Base-by-base conservation (phyloP, 2,329 filamentous ascomycete genomes). In the Chaetomiaceae sp. region DNA sequence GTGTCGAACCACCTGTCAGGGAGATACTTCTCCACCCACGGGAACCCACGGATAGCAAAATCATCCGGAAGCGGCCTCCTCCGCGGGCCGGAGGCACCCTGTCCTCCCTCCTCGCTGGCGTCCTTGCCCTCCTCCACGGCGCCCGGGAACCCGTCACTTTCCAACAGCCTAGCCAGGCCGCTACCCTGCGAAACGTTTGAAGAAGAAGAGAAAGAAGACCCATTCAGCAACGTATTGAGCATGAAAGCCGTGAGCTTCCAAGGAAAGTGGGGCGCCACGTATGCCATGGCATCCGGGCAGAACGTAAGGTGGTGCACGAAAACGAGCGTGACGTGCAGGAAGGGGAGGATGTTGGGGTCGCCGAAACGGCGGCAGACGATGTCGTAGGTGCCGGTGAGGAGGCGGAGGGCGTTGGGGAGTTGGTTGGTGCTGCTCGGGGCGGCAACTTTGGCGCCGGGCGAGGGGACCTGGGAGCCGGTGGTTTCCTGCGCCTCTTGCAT, bases 11-110 rank as follows among this genome's bases (percentile, higher is more conserved):
- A 88, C 0, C 74, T 69, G 0, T 67, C 52, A 0, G 84, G 83
- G 49, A 80, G 84, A 52, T 85, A 85, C 11, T 73, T 72, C 2
- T 82, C 74, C 0, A 77, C 72, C 72, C 82, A 88, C 1, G 83
- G 65, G 1, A 88, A 70, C 0, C 87, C 87, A 1, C 84, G 75
- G 51, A 89, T 76, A 0, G 80, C 75, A 59, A 82, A 88, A 56
- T 91, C 87, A 45, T 90, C 87, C 0, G 85, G 84, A 0, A 90
- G 65, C 23, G 54, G 54, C 34, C 33, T 34, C 19, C 20, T 37
- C n/a, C 22, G 15, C 33, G 29, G 39, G 4, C 17, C 27, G 19
- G n/a, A n/a, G n/a, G 36, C 15, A 9, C 14, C 15, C 17, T 40
- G 11, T 3, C 38, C 19, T 5, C 19, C 31, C 29, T 20, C 34